Percentiles rank a stretch among this genome's conserved stretches.
These are phyloP conservation scores for Ascocoryne sarcoides DNA, from an alignment of 2,329 filamentous ascomycete genomes.

Conservation along the genomic window DNA sequence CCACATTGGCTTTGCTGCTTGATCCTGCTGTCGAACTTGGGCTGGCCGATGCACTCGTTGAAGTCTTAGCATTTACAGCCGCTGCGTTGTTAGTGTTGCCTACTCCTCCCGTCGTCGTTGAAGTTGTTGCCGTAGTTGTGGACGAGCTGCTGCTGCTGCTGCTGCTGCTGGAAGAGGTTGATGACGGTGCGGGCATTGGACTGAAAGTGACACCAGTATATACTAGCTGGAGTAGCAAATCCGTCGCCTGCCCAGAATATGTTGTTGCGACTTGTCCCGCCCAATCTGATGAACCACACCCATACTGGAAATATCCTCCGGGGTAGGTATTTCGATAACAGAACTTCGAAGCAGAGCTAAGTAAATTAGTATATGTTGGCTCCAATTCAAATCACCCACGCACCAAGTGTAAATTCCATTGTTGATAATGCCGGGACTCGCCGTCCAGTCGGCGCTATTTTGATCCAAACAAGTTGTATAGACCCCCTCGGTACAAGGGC, in stretches of 20 bases:
- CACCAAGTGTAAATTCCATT: conserved; percentile 26
- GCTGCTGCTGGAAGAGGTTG: conserved; percentile 2
- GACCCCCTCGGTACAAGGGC: conserved; percentile 23
- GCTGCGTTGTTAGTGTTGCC: conserved; percentile 1
- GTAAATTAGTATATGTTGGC: conserved; percentile 11
- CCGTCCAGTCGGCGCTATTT: conserved; percentile 19
- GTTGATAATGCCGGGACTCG: conserved; percentile 15
- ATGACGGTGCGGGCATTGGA: conserved; percentile 5
- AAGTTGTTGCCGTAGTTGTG: conserved; percentile 3
- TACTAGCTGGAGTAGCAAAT: conserved; percentile 21
- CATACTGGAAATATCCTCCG: conserved; percentile 22
- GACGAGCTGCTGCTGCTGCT: conserved; percentile 5
- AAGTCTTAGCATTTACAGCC: conserved; percentile 2
- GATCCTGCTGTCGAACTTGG: background rate
- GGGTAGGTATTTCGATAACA: conserved; percentile 25
- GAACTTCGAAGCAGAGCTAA: conserved; percentile 13
- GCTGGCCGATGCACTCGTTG: conserved; percentile 2
- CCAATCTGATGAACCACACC: conserved; percentile 20
- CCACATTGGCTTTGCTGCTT: conserved; percentile 10
- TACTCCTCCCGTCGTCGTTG: conserved; percentile 1
- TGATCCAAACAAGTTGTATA: conserved; percentile 26
- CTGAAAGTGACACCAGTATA: conserved; percentile 22
- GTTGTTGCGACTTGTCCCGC: conserved; percentile 20
- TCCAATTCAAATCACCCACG: conserved; percentile 1
- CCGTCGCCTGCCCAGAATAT: conserved; percentile 20